Conservation (phyloP, 2,329 filamentous ascomycete genomes). For the Claviceps sp. region DNA sequence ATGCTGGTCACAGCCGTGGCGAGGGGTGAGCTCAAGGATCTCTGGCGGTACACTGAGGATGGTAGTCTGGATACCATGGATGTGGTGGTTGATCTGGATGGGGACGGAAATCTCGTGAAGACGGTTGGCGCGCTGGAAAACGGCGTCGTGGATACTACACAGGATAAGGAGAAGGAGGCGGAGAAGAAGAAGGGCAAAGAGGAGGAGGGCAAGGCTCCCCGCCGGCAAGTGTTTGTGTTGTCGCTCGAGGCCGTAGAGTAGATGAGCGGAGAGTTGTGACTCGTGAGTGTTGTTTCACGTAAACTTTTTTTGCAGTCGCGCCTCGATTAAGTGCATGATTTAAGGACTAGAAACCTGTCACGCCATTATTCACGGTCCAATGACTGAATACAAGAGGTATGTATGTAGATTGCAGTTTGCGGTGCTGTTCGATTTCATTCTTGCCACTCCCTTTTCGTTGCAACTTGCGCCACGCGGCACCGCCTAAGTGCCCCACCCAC, state of each 20-base stretch:
- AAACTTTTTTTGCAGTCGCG: too few species aligned
- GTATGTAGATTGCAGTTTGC: too few species aligned
- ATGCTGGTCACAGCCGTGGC: constrained; percentile 61
- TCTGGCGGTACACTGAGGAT: constrained; percentile 77
- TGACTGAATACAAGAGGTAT: too few species aligned
- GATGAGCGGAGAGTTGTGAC: too few species aligned
- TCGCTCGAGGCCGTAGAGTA: constrained; percentile 18
- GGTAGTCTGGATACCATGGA: constrained; percentile 41
- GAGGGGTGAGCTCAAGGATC: constrained; percentile 56
- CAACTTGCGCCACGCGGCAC: too few species aligned
- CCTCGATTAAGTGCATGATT: too few species aligned
- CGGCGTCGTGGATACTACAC: constrained; percentile 23
- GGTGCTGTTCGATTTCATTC: too few species aligned
- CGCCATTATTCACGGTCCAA: too few species aligned
- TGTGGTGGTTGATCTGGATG: constrained; percentile 41
- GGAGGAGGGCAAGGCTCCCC: constrained; percentile 6
- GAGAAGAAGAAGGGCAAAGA: constrained; percentile 5
- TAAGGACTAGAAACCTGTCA: too few species aligned
- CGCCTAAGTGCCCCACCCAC: too few species aligned
- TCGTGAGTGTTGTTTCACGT: too few species aligned
- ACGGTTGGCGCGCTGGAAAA: constrained; percentile 24
- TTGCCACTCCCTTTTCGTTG: too few species aligned
- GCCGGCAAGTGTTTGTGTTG: constrained; percentile 20
- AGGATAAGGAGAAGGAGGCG: constrained; percentile 13
- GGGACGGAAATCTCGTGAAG: constrained; percentile 31